phyloP scores from a whole-genome alignment of 192 early-diverging fungal species.

The Podila verticillata region DNA sequence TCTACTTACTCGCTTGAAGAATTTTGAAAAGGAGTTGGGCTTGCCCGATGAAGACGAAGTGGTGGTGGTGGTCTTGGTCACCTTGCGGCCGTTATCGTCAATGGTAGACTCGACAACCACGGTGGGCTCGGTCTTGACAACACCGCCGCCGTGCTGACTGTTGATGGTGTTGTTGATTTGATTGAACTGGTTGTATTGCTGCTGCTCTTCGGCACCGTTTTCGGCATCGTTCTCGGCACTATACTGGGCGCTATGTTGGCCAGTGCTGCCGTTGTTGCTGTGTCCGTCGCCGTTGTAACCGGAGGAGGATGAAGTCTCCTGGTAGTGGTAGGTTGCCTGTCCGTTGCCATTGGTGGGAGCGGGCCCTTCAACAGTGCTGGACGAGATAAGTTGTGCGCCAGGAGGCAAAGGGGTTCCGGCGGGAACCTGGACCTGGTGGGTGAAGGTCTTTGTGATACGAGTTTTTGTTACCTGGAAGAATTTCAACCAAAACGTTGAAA shows the following conservation, averaged over 20 bases:
- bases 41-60: slow-evolving; percentile 18
- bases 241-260: neutral
- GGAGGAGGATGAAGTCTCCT: neutral
- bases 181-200: slow-evolving; percentile 6
- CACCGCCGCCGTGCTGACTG: slow-evolving; percentile 4
- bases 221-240: no score
- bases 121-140: slow-evolving; percentile 22
- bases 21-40: slow-evolving; percentile 24
- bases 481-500: neutral
- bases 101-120: slow-evolving; percentile 32
- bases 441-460: slow-evolving; percentile 41
- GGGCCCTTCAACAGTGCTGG: slow-evolving; percentile 6
- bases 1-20: slow-evolving; percentile 47
- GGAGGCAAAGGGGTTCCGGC: slow-evolving; percentile 38
- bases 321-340: neutral
- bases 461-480: neutral
- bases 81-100: slow-evolving; percentile 40
- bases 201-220: slow-evolving; percentile 16
- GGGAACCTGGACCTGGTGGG: slow-evolving; percentile 46
- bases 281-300: neutral
- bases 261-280: neutral
- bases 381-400: slow-evolving; percentile 33
- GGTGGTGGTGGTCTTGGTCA: slow-evolving; percentile 43
- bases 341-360: neutral
- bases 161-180: slow-evolving; percentile 14